Evolutionary conservation across 2,329 filamentous ascomycete species (phyloP).

Genomic region (Apiospora aurea): DNA sequence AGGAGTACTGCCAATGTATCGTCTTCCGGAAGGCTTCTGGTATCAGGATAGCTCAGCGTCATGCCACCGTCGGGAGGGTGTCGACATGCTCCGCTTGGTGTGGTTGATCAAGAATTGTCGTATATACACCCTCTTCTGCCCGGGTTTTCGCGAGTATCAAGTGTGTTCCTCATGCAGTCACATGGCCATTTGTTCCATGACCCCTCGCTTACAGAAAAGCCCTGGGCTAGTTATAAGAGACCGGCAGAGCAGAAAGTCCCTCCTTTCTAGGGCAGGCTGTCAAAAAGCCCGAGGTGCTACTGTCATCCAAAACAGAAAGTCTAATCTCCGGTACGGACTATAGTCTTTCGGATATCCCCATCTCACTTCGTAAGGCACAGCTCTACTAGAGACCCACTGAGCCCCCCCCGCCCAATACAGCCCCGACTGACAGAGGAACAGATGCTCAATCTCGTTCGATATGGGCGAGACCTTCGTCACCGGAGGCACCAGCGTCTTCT

Average conservation of each 20-base stretch:
- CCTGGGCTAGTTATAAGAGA: background rate
- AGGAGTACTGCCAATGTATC: background rate
- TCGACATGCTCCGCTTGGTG: background rate
- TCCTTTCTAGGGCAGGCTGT: background rate
- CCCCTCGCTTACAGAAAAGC: background rate
- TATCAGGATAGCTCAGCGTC: background rate
- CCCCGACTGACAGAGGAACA: background rate
- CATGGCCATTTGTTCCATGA: background rate
- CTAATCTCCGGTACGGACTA: constrained; percentile 17
- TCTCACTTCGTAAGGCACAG: constrained; percentile 11
- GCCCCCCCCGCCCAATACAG: background rate
- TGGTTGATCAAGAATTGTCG: constrained; percentile 11
- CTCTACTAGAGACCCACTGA: background rate
- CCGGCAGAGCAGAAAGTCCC: background rate
- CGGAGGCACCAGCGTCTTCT: background rate
- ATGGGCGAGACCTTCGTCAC: background rate
- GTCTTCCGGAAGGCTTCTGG: background rate
- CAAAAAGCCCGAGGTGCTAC: background rate
- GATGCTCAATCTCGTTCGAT: background rate
- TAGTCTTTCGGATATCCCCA: constrained; percentile 20
- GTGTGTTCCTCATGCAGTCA: background rate
- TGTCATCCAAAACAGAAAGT: constrained; percentile 9
- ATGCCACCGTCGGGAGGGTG: background rate
- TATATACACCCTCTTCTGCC: constrained; percentile 13
- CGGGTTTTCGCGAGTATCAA: background rate